phyloP scores from a whole-genome alignment of 176 grass and related monocot genomes.

The Triticum urartu region DNA sequence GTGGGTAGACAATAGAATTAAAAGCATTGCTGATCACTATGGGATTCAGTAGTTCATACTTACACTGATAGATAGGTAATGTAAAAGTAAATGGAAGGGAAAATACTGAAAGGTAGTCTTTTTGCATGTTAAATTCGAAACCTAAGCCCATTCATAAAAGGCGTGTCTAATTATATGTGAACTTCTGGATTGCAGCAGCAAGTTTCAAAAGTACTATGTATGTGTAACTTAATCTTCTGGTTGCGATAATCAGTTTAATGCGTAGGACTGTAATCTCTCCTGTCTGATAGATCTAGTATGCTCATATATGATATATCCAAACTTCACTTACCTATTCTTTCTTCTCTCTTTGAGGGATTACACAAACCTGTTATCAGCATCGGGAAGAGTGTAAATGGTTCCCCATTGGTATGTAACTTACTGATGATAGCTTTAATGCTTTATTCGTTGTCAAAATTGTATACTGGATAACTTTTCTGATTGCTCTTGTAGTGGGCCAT shows the following conservation, averaged over 20 bases:
- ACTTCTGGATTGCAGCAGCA: background rate
- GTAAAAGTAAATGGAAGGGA: background rate
- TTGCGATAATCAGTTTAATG: background rate
- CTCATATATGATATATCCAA: constrained; percentile 24
- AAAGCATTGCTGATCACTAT: background rate
- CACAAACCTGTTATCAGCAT: constrained; percentile 81
- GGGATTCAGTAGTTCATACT: background rate
- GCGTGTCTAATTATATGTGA: background rate
- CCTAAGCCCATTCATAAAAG: background rate
- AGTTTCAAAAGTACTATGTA: background rate
- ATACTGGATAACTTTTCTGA: constrained; percentile 19
- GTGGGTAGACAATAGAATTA: background rate
- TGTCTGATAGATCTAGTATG: background rate
- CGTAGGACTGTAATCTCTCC: background rate
- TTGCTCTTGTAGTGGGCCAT: constrained; percentile 72
- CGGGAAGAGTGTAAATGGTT: constrained; percentile 87
- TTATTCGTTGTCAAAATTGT: constrained; percentile 19
- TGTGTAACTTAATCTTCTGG: constrained; percentile 4
- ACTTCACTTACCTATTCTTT: constrained; percentile 56
- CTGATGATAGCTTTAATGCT: background rate
- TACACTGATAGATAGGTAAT: background rate
- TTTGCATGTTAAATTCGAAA: background rate
- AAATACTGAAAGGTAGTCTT: background rate
- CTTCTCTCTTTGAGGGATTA: constrained; percentile 97
- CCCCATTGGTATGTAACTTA: constrained; percentile 66